phyloP scores from a whole-genome alignment of 768 basidiomycete genomes.

The Pholiota microspora region DNA sequence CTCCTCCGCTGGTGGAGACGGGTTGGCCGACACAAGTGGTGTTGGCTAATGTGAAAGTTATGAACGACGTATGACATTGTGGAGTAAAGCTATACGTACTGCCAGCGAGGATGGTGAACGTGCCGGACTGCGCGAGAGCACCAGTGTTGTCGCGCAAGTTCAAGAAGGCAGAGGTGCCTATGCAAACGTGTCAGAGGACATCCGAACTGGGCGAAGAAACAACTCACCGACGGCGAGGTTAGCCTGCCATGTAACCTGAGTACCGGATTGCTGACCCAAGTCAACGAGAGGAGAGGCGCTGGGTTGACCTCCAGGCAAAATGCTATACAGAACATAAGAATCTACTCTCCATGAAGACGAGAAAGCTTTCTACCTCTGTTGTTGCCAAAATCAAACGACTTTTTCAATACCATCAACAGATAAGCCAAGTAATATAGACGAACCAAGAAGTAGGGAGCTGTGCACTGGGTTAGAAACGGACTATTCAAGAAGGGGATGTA shows the following conservation, averaged over 20 bases:
- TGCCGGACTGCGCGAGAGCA: slow-evolving; percentile 23
- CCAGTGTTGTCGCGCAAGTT: slow-evolving; percentile 24
- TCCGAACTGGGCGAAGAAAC: background rate
- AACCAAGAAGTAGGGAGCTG: slow-evolving; percentile 28
- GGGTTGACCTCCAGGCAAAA: slow-evolving; percentile 25
- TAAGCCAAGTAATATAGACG: slow-evolving; percentile 10
- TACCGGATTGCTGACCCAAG: slow-evolving; percentile 17
- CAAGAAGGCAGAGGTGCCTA: slow-evolving; percentile 23
- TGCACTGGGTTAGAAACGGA: background rate
- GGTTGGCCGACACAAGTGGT: slow-evolving; percentile 16
- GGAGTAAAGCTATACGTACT: slow-evolving; percentile 14
- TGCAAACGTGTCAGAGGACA: background rate
- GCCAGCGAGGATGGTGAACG: slow-evolving; percentile 20
- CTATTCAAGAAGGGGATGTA: background rate
- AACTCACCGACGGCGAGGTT: slow-evolving; percentile 23
- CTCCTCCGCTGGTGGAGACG: slow-evolving; percentile 8
- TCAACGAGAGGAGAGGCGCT: slow-evolving; percentile 21
- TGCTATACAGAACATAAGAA: slow-evolving; percentile 13
- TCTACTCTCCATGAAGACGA: background rate
- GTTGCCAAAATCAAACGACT: background rate
- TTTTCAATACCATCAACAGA: background rate
- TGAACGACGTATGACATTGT: too few species aligned
- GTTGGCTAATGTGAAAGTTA: slow-evolving; percentile 20
- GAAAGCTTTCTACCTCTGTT: slow-evolving; percentile 14
- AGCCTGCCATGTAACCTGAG: slow-evolving; percentile 25